Percentiles rank a stretch among this genome's conserved stretches.
Evolutionary conservation across 1,284 basidiomycete genomes (phyloP).

Genomic region (Irpex sp.): DNA sequence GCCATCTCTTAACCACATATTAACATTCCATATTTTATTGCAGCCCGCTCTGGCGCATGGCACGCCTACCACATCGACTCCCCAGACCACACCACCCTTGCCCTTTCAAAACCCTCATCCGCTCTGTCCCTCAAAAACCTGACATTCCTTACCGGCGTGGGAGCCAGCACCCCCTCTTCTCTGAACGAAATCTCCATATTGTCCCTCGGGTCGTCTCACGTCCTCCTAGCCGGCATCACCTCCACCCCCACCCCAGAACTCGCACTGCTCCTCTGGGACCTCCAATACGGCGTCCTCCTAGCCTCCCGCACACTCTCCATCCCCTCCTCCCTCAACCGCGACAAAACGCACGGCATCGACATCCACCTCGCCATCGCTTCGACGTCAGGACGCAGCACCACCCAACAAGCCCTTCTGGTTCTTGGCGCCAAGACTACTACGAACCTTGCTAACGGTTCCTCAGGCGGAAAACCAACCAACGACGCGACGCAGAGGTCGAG

Average conservation of each 20-base stretch:
- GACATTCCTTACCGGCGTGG: constrained; percentile 21
- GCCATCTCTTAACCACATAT: constrained; percentile 5
- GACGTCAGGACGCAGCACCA: constrained; percentile 13
- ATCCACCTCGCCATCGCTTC: constrained; percentile 26
- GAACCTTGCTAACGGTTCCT: constrained; percentile 3
- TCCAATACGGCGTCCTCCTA: constrained; percentile 66
- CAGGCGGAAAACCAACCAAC: constrained; percentile 6
- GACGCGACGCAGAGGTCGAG: constrained; percentile 38
- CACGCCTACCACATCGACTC: constrained; percentile 40
- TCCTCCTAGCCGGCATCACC: constrained; percentile 52
- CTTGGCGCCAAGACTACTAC: constrained; percentile 39
- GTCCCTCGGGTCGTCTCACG: constrained; percentile 59
- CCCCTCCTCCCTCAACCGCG: constrained; percentile 44
- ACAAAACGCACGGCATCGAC: constrained; percentile 31
- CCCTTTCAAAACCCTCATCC: constrained; percentile 28
- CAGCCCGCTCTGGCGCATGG: constrained; percentile 46
- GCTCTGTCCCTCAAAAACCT: constrained; percentile 35
- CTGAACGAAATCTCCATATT: constrained; percentile 41
- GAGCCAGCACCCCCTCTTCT: constrained; percentile 8
- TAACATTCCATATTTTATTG: constrained; percentile 9
- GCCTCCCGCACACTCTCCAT: constrained; percentile 49
- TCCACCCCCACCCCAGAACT: constrained; percentile 42
- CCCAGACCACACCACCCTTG: constrained; percentile 21
- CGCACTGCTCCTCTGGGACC: constrained; percentile 63
- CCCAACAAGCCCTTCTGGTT: constrained; percentile 53